phyloP scores from a whole-genome alignment of 768 basidiomycete species.

The Gautieria morchelliformis region DNA sequence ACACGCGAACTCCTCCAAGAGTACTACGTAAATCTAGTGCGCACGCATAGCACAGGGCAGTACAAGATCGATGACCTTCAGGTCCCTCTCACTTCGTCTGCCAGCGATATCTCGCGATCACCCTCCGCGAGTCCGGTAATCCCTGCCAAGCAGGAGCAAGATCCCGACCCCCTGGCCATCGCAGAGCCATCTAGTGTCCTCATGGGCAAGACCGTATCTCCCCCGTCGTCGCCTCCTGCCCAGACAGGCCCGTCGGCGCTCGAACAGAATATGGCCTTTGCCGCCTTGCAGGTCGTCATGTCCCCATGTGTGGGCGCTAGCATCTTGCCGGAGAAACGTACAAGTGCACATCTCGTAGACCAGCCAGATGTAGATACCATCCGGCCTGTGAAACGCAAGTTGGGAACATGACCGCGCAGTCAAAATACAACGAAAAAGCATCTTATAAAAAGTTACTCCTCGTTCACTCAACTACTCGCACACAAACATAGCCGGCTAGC shows the following conservation, averaged over 20 bases:
- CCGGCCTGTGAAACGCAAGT: slow-evolving; percentile 49
- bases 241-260: slow-evolving; percentile 51
- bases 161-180: slow-evolving; percentile 9
- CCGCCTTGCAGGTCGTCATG: slow-evolving; percentile 45
- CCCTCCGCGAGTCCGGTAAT: slow-evolving; percentile 15
- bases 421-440: not conserved
- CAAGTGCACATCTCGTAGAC: not conserved
- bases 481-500: not conserved
- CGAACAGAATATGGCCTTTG: slow-evolving; percentile 82
- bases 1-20: slow-evolving; percentile 84
- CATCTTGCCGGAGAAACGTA: not conserved
- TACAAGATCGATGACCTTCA: slow-evolving; percentile 28
- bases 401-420: slow-evolving; percentile 37
- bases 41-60: slow-evolving; percentile 59
- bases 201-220: slow-evolving; percentile 26
- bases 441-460: not conserved
- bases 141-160: slow-evolving; percentile 19
- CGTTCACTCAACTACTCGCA: not conserved
- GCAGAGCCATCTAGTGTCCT: slow-evolving; percentile 27
- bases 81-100: slow-evolving; percentile 47
- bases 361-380: not conserved
- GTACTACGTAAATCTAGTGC: slow-evolving; percentile 89
- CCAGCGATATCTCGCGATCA: slow-evolving; percentile 17
- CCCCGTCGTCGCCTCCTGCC: slow-evolving; percentile 26
- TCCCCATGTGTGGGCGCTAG: not conserved